Conservation (phyloP, 1,284 basidiomycete genomes). For the Omphalotus olearius region DNA sequence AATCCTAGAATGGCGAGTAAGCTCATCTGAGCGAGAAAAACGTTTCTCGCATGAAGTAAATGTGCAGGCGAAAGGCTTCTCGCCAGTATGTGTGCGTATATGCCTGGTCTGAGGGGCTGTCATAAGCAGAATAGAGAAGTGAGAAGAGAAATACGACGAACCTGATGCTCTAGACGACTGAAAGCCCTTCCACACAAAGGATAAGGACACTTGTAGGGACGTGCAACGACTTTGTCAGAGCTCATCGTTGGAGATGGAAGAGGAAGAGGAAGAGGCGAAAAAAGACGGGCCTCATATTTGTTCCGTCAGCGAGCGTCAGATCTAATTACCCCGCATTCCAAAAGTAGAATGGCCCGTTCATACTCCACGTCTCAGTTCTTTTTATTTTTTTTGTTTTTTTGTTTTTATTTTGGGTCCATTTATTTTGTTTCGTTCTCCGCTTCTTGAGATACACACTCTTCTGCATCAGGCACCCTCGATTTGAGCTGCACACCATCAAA, state of each 20-base stretch:
- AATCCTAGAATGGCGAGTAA: conserved; percentile 94
- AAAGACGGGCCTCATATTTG: no score
- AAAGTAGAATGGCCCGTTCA: no score
- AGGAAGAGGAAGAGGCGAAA: neutral
- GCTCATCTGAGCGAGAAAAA: conserved; percentile 95
- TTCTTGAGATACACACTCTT: no score
- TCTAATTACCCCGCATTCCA: no score
- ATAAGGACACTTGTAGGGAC: conserved; percentile 96
- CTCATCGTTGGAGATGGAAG: neutral
- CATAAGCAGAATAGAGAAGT: conserved; percentile 15
- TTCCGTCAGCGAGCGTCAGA: no score
- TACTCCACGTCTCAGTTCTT: no score
- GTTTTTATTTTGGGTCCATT: no score
- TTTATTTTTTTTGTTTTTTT: no score
- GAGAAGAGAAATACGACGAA: conserved; percentile 28
- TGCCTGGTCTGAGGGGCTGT: conserved; percentile 76
- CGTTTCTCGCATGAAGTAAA: conserved; percentile 97
- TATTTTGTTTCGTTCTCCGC: no score
- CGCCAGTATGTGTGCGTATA: conserved; percentile 97
- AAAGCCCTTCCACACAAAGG: conserved; percentile 88
- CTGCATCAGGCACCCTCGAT: no score
- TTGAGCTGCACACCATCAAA: no score
- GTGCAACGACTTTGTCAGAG: conserved; percentile 53
- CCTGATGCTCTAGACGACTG: conserved; percentile 91
- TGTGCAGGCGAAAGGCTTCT: conserved; percentile 94